Evolutionary conservation across 495 filamentous ascomycete species (phyloP), one percentile per base, ranked within the genome.

Genomic region (Penicillium paradoxum): DNA sequence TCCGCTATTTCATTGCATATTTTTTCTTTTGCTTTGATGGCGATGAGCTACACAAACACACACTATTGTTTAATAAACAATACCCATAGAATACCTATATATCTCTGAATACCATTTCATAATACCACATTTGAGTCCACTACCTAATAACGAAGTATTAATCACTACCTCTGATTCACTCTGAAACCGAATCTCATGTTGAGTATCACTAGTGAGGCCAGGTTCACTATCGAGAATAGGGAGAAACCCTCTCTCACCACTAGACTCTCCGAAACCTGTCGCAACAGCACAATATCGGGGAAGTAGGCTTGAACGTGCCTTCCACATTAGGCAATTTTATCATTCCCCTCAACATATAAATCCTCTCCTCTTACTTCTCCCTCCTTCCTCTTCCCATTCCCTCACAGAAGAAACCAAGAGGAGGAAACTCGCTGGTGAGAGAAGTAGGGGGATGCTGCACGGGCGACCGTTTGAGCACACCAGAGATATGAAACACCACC

Each of bases 391-490:
- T n/a, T 18, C 44, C 18, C 33, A 21, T 11, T 37, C 32, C 6
- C n/a, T 25, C 33, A 17, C 33, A 21, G 25, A 15, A 45, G 0
- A 46, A 5, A 46, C 21, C 11, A 46, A n/a, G 43, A 46, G 43
- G 43, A 33, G 18, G 37, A 40, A 10, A 1, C 4, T 11, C 10
- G 5, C 22, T 46, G 43, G 43, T 46, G 43, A 46, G 43, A 46
- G 34, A 29, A 36, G 15, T 11, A 39, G 22, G 24, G 46, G 46
- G 34, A 38, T 25, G 22, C 46, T 36, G 34, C 46, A 49, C 34
- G 34, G 46, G 46, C 46, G 34, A 49, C 24, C 46, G 34, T 49
- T 49, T 49, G 46, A 36, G 46, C 34, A 25, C 24, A 17, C 25
- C 24, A 39, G 43, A 29, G 34, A 6, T 40, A 38, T 3, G 34